Base-by-base conservation (phyloP, 345 rosid species). In the Hirschfeldia incana region DNA sequence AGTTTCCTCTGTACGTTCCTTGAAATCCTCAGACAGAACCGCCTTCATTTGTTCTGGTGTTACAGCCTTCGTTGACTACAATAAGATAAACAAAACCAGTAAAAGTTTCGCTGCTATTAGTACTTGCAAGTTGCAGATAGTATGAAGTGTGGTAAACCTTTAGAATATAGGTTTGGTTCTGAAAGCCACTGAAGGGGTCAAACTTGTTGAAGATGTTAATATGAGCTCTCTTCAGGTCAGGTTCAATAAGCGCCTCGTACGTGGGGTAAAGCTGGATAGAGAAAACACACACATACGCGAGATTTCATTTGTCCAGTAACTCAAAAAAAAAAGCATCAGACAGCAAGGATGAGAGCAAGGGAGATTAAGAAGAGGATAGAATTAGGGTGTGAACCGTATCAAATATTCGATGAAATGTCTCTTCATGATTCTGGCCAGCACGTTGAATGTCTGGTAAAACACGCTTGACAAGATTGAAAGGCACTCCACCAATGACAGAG, bases 241-340 rank as follows among this genome's bases (percentile, higher is more conserved):
- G 98, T 86, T 95, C 99, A 74, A 95, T 91, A 84, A 90, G 91
- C 58, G 99, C 99, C 88, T 95, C 93, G 84, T 95, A 95, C 99
- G 91, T 95, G 3, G 99, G 99, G 84, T 94, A 94, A 37, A 94
- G 97, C 98, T 94, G 87, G 36, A 55, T 21, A 29, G 67, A 74
- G 76, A 49, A 67, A 74, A 76, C 3, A 29, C 46, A 65, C 21
- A 12, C 32, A 29, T 2, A 29, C 3, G 32, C 32, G 32, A 29
- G 32, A 29, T 29, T 29, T 29, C 4, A 29, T 29, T 29, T 3
- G 3, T 4, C 32, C 32, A 29, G 4, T 29, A 29, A 29, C 32
- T 29, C 32, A 29, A 29, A 29, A 29, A 51, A 21, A 21, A 21
- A 21, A 21, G 21, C 21, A 21, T 21, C 21, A 21, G 21, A 21